These are phyloP conservation scores for Parvularia atlantis DNA, from an alignment of 78 protist genomes.

Conservation along the genomic window DNA sequence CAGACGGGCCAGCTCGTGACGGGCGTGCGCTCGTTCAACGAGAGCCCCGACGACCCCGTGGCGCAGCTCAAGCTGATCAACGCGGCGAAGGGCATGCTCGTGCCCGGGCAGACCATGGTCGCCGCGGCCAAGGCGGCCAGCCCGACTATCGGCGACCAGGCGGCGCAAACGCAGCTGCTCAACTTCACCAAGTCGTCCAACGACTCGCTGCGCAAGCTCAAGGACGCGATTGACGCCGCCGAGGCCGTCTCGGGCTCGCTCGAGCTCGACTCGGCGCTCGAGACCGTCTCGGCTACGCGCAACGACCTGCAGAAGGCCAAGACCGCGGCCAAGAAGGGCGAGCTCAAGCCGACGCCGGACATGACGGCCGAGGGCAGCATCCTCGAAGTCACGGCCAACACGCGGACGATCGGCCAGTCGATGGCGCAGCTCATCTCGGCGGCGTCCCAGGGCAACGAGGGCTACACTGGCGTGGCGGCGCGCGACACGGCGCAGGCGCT, in stretches of 20 bases:
- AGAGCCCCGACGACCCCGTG: not conserved
- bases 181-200: not conserved
- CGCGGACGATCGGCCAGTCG: conserved; percentile 2
- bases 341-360: not conserved
- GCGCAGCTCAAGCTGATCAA: conserved; percentile 25
- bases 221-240: conserved; percentile 2
- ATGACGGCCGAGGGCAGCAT: not conserved
- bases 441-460: conserved; percentile 20
- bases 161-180: not conserved
- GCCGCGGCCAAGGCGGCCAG: conserved; percentile 25
- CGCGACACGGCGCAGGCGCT: not conserved
- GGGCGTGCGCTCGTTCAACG: not conserved
- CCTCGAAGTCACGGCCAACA: conserved; percentile 5
- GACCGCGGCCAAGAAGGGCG: not conserved
- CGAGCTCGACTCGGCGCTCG: conserved; percentile 16
- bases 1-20: not conserved
- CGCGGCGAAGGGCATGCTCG: not conserved
- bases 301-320: not conserved
- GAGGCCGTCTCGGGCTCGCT: conserved; percentile 20
- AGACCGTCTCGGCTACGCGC: not conserved
- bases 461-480: conserved; percentile 19
- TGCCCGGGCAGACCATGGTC: conserved; percentile 8
- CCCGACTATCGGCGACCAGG: conserved; percentile 25
- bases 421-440: conserved; percentile 26
- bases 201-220: conserved; percentile 5